Percentiles rank a stretch among this genome's conserved stretches.
Evolutionary conservation across 768 basidiomycete species (phyloP).

Genomic region (Termitomyces sp.): DNA sequence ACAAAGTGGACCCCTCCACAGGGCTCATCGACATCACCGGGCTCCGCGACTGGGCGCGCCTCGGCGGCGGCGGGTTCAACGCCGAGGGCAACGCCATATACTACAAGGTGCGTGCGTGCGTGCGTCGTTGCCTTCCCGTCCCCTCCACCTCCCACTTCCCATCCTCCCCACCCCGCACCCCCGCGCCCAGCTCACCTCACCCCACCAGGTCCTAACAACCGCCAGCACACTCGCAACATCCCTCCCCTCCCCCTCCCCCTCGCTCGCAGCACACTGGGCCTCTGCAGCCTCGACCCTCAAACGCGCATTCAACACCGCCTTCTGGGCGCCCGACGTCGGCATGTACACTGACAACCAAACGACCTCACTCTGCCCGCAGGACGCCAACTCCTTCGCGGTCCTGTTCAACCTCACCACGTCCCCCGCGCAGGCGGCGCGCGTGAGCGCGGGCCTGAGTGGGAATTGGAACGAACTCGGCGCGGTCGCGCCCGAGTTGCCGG

Average conservation of each 20-base stretch:
- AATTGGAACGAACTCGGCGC: constrained; percentile 52
- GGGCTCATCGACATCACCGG: constrained; percentile 55
- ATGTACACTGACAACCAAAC: constrained; percentile 52
- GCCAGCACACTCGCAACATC: constrained; percentile 37
- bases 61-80: constrained; percentile 51
- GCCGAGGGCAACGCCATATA: constrained; percentile 44
- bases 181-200: too few relatives aligned
- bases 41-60: constrained; percentile 50
- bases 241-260: constrained; percentile 18
- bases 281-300: constrained; percentile 46
- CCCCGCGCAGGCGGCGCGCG: constrained; percentile 26
- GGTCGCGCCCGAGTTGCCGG: constrained; percentile 50
- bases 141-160: not conserved
- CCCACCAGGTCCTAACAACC: constrained; percentile 39
- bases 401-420: constrained; percentile 45
- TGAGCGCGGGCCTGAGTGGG: constrained; percentile 41
- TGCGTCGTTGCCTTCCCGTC: too few relatives aligned
- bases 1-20: constrained; percentile 40
- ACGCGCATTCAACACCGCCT: constrained; percentile 39
- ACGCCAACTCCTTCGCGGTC: constrained; percentile 53
- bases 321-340: constrained; percentile 43
- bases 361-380: constrained; percentile 48
- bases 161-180: not conserved
- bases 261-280: constrained; percentile 31
- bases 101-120: not conserved